These are phyloP conservation scores for Sisymbrium altissimum DNA, from an alignment of 345 rosid genomes.

Conservation along the genomic window DNA sequence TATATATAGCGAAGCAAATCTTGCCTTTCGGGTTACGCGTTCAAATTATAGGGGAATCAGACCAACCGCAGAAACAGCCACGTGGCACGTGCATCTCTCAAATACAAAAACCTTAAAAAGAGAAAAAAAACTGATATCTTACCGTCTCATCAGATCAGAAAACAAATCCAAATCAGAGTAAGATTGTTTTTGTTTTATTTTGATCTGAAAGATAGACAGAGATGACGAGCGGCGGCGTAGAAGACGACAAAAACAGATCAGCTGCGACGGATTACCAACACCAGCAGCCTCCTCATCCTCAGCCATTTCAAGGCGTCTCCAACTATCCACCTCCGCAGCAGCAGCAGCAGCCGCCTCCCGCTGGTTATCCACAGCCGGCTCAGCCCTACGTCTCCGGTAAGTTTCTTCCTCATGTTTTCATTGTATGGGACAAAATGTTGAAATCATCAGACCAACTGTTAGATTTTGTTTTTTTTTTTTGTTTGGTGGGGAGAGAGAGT, in stretches of 20 bases:
- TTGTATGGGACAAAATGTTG: background rate
- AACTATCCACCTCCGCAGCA: slow-evolving; percentile 27
- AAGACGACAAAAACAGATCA: slow-evolving; percentile 26
- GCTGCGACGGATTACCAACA: slow-evolving; percentile 17
- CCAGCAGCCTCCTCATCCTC: slow-evolving; percentile 17
- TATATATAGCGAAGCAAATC: background rate
- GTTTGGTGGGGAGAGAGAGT: too few relatives aligned
- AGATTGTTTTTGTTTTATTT: background rate
- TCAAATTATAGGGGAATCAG: background rate
- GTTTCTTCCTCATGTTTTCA: slow-evolving; percentile 6
- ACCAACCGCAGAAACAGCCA: slow-evolving; percentile 15
- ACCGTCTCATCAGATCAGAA: slow-evolving; percentile 9
- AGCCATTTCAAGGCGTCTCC: slow-evolving; percentile 27
- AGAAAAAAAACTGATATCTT: background rate
- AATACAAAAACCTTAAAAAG: background rate
- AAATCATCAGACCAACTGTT: background rate
- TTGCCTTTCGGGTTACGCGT: background rate
- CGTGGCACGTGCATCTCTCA: slow-evolving; percentile 7
- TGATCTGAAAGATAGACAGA: slow-evolving; percentile 1
- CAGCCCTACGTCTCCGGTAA: slow-evolving; percentile 22
- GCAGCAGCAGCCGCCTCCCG: slow-evolving; percentile 7
- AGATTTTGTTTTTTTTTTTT: background rate
- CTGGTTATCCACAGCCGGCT: slow-evolving; percentile 32
- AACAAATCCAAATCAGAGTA: background rate
- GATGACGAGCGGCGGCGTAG: slow-evolving; percentile 22